Evolutionary conservation across 1,284 basidiomycete species (phyloP).

Genomic region (Mycosarcoma maydis): DNA sequence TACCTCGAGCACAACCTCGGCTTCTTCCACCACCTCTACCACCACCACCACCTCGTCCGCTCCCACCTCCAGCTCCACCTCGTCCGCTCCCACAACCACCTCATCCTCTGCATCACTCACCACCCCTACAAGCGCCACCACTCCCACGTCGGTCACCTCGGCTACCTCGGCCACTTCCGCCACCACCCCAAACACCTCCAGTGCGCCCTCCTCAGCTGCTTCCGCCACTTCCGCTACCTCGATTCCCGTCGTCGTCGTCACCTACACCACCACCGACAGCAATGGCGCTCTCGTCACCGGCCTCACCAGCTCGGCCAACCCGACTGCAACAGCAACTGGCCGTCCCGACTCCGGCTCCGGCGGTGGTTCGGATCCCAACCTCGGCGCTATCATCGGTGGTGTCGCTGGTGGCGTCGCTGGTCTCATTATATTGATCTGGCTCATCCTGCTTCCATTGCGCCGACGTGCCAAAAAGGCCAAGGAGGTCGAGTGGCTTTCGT

Average conservation of each 20-base stretch:
- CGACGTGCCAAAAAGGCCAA: constrained; percentile 45
- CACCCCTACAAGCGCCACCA: constrained; percentile 9
- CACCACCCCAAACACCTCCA: constrained; percentile 7
- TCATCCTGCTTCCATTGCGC: constrained; percentile 52
- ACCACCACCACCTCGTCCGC: constrained; percentile 2
- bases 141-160: constrained; percentile 15
- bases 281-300: constrained; percentile 30
- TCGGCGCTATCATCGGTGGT: constrained; percentile 56
- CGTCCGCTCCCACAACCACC: constrained; percentile 14
- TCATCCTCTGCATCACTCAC: constrained; percentile 11
- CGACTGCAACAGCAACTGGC: constrained; percentile 6
- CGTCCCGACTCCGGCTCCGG: constrained; percentile 4
- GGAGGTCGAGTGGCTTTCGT: constrained; percentile 56
- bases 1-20: not conserved
- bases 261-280: constrained; percentile 26
- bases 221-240: constrained; percentile 6
- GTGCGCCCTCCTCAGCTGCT: constrained; percentile 8
- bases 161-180: constrained; percentile 16
- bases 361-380: constrained; percentile 34
- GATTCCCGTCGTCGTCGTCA: constrained; percentile 38
- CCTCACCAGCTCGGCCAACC: constrained; percentile 22
- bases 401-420: constrained; percentile 54
- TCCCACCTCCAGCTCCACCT: constrained; percentile 13
- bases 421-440: constrained; percentile 49
- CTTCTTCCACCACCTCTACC: constrained; percentile 2